Evolutionary conservation across 2,329 filamentous ascomycete species (phyloP), one percentile per base, ranked within the genome.

Genomic region (Cercospora beticola): DNA sequence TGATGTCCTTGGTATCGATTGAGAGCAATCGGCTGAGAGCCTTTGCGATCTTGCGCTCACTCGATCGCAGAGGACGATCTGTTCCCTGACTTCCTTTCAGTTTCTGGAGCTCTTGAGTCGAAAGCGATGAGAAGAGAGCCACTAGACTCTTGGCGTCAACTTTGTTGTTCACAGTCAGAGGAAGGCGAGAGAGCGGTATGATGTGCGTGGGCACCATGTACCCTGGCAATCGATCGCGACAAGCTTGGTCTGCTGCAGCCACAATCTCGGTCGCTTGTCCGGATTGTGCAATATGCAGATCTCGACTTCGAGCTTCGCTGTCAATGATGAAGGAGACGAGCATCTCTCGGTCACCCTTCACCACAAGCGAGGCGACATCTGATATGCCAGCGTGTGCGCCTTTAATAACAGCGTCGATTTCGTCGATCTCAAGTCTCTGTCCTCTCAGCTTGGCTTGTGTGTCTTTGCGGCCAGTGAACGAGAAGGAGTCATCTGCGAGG

Each of bases 191-290:
- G 7, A 97, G 81, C 3, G 86, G 86, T 26, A 97, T 82, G 68
- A 96, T 88, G 75, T 95, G 92, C 0, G 92, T 94, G 0, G 94
- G 94, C 1, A 97, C 87, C 94, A 97, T 97, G 78, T 97, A 97
- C 0, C 86, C 86, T 0, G 94, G 92, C 3, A 97, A 84, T 23
- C 84, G 87, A 1, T 86, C 82, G 36, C 86, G 86, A 73, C 93
- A 97, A n/a, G 88, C 86, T 10, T 81, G 73, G 16, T 79, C 76
- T 1, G 81, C 77, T 4, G 71, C 73, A 4, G 62, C 67, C 4
- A 70, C 68, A n/a, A 78, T 62, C 5, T 75, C 71, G 9, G 33
- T 59, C 26, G 68, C 68, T n/a, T 73, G 60, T 6, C 71, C 68
- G 0, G 78, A 69, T 2, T 76, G 60, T 4, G 82, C 80, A 4